Base-by-base conservation (phyloP, 192 early-diverging fungal genomes). In the Mortierella claussenii region DNA sequence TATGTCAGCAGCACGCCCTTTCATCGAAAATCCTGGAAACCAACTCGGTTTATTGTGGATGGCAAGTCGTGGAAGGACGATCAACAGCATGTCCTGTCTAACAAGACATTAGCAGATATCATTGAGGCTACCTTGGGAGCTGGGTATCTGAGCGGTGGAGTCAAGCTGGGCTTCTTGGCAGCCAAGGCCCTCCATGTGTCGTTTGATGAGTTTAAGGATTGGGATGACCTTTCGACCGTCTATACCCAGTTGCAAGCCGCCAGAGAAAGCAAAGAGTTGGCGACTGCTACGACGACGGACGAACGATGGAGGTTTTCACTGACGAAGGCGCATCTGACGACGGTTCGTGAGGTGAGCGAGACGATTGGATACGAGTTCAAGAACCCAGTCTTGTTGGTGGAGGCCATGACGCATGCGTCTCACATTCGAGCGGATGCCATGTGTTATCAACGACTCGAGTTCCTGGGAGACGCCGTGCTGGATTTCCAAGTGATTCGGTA, bases 381-480 rank as follows among this genome's bases (percentile, higher is more conserved):
- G 42, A 82, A 92, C 44, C 87, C 82, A 4, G 42, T 76, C 3
- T 60, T 95, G 27, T 73, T 94, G 40, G 71, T 82, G 4, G 93
- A 98, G 60, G 96, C 95, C 0, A 73, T 98, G 52, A 96, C 96
- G 0, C 96, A 98, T 62, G 89, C 93, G 24, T 93, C 90, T 75
- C 63, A 81, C 3, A 82, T 83, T 17, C 79, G 83, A 1, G 44
- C 52, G 6, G 81, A 85, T 3, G 83, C 86, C 36, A 24, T 59
- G 1, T 93, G 91, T 73, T 98, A 96, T 70, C 92, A 98, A 79
- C 88, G 96, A 10, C 84, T 98, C 11, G 96, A 98, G 81, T 97
- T 91, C 62, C 65, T 97, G 42, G 96, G 96, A 42, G 89, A 91
- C 53, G 92, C 89, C 0, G 80, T 96, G 21, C 42, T 97, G 53